Percentiles rank a stretch among this genome's conserved stretches.
phyloP scores from a whole-genome alignment of 1,284 basidiomycete genomes.

The Volvariella surrecta region DNA sequence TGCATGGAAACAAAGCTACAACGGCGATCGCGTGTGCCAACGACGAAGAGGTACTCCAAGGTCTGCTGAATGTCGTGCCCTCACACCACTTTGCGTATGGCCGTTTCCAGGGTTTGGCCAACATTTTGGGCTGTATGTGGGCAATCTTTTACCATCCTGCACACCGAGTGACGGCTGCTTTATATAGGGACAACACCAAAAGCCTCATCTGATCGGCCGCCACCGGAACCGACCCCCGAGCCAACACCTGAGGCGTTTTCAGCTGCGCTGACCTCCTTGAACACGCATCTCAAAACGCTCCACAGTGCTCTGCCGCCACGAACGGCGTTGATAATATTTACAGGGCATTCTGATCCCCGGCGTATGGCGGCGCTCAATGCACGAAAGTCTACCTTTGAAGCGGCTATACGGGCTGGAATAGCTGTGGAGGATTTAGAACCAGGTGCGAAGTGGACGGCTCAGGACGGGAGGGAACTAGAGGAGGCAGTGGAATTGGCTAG shows the following conservation, averaged over 20 bases:
- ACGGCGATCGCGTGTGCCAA: slow-evolving; percentile 63
- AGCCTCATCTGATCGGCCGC: slow-evolving; percentile 26
- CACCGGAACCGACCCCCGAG: slow-evolving; percentile 20
- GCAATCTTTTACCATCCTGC: slow-evolving; percentile 1
- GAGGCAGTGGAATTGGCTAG: slow-evolving; percentile 71
- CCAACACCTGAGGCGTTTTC: slow-evolving; percentile 28
- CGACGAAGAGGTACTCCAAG: slow-evolving; percentile 71
- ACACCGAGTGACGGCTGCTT: too few species aligned
- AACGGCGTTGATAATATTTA: slow-evolving; percentile 78
- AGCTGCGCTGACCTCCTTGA: slow-evolving; percentile 37
- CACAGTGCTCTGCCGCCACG: slow-evolving; percentile 65
- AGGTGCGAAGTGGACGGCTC: slow-evolving; percentile 58
- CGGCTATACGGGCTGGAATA: slow-evolving; percentile 50
- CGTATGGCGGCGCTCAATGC: slow-evolving; percentile 64
- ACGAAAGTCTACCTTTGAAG: slow-evolving; percentile 68
- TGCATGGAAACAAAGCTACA: slow-evolving; percentile 78
- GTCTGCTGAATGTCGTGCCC: slow-evolving; percentile 49
- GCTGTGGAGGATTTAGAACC: slow-evolving; percentile 34
- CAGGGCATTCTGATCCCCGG: slow-evolving; percentile 82
- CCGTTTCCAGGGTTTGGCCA: slow-evolving; percentile 70
- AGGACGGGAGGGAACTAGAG: slow-evolving; percentile 72
- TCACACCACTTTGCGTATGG: slow-evolving; percentile 78
- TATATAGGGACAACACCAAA: slow-evolving; percentile 52
- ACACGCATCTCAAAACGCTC: slow-evolving; percentile 52
- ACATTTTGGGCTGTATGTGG: slow-evolving; percentile 68